Percentiles rank a stretch among this genome's conserved stretches.
Conservation (phyloP, 2,329 filamentous ascomycete species). For the Ilyonectria sp. region DNA sequence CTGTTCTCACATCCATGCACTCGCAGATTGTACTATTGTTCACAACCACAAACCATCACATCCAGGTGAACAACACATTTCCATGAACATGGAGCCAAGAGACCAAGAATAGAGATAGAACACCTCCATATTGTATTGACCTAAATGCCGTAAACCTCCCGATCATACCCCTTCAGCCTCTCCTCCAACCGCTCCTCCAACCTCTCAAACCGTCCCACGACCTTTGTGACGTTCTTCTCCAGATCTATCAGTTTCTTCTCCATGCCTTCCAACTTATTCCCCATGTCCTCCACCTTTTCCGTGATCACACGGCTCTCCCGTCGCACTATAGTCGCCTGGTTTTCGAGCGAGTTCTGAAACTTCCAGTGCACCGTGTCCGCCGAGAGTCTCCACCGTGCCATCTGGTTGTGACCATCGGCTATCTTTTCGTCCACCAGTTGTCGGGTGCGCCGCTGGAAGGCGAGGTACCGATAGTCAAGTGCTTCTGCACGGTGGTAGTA, state of each 20-base stretch:
- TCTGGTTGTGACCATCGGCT: neutral
- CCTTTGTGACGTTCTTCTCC: neutral
- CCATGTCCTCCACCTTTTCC: neutral
- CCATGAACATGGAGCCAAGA: too few relatives aligned
- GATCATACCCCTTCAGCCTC: neutral
- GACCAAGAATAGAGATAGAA: neutral
- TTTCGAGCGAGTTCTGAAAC: neutral
- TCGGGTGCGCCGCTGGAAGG: neutral
- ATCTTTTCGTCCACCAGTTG: conserved; percentile 15
- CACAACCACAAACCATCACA: too few relatives aligned
- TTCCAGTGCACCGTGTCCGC: neutral
- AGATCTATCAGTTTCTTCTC: neutral
- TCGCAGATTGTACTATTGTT: too few relatives aligned
- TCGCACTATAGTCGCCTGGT: neutral
- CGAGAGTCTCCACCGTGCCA: conserved; percentile 10
- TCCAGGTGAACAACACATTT: too few relatives aligned
- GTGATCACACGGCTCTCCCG: neutral
- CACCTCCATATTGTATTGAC: neutral
- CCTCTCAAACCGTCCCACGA: neutral
- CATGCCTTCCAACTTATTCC: neutral
- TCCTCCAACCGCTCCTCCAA: neutral
- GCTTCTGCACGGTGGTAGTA: conserved; percentile 2
- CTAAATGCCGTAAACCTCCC: neutral
- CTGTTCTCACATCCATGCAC: neutral
- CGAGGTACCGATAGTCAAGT: conserved; percentile 2